Base-by-base conservation (phyloP, 2,329 filamentous ascomycete species). In the Monosporascus ibericus region DNA sequence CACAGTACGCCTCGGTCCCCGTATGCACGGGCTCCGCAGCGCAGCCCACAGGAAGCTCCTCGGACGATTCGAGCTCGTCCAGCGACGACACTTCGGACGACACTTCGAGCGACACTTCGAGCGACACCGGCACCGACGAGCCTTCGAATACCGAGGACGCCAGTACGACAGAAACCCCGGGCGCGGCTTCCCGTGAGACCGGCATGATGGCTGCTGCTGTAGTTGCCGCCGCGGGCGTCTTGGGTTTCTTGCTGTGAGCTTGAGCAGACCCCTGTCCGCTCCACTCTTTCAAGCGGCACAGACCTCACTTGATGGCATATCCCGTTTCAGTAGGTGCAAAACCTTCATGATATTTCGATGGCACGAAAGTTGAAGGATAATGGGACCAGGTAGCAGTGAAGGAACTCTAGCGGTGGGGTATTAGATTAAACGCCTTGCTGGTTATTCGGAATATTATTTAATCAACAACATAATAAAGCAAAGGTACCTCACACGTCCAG, bases 151-250 rank as follows among this genome's bases (percentile, higher is more conserved):
- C 39, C 5, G 17, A 39, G 4, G 42, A 37, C 6, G 17, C 18
- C 8, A 14, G 30, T 25, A 24, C 20, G 11, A 18, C 38, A 20
- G 24, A 8, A 6, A 22, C 49, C 7, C n/a, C 44, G 18, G 50
- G 46, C 34, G 56, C 49, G 2, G 62, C 57, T 11, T 40, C 59
- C 8, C 59, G 56, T 27, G 55, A 62, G 55, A 61, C 56, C 0
- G 53, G 58, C 20, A 49, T 59, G 39, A 48, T 59, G 15, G 39
- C 56, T 25, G 57, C 49, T 27, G 56, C 58, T 20, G 60, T 54
- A 9, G 48, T 44, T 11, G 53, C 44, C 18, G 60, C 59, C 25
- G 63, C 53, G 14, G 56, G 55, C 2, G 47, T 63, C 37, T 42
- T 62, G 44, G 62, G 53, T 11, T 57, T 52, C 27, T 50, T 64